Base-by-base conservation (phyloP, 495 filamentous ascomycete genomes). In the Xylaria flabelliformis region DNA sequence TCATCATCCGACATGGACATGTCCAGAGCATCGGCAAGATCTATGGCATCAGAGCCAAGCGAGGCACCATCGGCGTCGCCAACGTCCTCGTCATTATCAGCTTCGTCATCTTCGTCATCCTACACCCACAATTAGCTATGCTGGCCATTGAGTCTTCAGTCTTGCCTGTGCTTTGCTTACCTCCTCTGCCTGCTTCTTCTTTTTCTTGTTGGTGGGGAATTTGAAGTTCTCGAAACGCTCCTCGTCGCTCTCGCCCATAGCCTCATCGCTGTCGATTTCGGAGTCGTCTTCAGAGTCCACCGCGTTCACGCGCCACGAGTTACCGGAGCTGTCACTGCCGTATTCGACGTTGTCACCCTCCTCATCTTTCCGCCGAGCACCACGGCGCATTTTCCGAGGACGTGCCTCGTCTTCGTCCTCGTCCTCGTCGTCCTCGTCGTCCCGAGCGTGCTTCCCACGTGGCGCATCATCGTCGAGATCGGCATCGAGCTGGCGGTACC, bases 201-300 rank as follows among this genome's bases (percentile, higher is more conserved):
- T 75, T 17, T 69, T 70, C 72, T 80, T 82, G 69, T 82, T 86
- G 68, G 81, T 89, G 3, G 89, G 83, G 75, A 97, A 97, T 3
- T 87, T 84, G 80, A 88, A 95, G 9, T 88, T 90, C 51, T 92
- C 91, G 75, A 96, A 96, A 72, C 85, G 83, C 76, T 97, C 94
- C 80, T 95, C 90, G 75, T 97, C 94, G 74, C 93, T 95, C 70
- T 91, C 91, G 10, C 94, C 95, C 85, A 98, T 92, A 42, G 95
- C 95, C 78, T 97, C 95, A 71, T 98, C 95, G 73, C 91, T 94
- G 78, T 98, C 94, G 62, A 98, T 83, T 72, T 97, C 94, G 39
- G 88, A 91, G 72, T 95, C 93, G 65, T 96, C 89, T 69, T 94
- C 91, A 15, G 65, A 36, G 69, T 86, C 92, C 62, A 87, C 90